Conservation (phyloP, 139 green algal species). For the Astrephomene gubernaculifera region DNA sequence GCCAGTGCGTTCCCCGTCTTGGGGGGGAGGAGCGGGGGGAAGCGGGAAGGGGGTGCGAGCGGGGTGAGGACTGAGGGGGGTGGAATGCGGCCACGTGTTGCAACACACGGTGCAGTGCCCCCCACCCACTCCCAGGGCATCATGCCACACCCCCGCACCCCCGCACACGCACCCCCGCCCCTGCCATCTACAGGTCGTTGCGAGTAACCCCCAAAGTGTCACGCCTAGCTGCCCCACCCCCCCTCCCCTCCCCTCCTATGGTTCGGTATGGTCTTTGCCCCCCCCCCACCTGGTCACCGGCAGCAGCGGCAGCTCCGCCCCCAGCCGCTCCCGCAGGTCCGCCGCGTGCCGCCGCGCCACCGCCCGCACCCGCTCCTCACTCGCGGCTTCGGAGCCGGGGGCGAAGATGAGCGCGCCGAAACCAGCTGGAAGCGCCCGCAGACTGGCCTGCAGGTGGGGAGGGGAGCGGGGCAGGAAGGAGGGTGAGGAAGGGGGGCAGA, state of each 20-base stretch:
- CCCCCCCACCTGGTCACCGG: conserved; percentile 64
- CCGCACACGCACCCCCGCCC: neutral
- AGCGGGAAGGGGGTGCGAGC: too few relatives aligned
- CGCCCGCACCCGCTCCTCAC: conserved; percentile 51
- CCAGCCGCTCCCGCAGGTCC: conserved; percentile 59
- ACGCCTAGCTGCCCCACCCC: neutral
- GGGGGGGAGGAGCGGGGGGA: too few relatives aligned
- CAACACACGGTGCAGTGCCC: too few relatives aligned
- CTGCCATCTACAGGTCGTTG: too few relatives aligned
- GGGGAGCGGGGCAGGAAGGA: neutral
- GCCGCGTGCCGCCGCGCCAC: conserved; percentile 28
- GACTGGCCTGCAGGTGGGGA: conserved; percentile 31
- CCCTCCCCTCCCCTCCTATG: neutral
- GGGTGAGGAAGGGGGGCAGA: too few relatives aligned
- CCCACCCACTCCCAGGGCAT: too few relatives aligned
- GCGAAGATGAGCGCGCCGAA: conserved; percentile 62
- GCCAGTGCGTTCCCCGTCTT: too few relatives aligned
- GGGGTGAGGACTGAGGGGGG: too few relatives aligned
- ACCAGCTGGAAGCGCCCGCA: conserved; percentile 61
- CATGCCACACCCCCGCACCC: neutral
- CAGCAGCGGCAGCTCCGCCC: conserved; percentile 63
- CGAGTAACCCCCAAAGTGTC: too few relatives aligned
- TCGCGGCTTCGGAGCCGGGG: neutral
- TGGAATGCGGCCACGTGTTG: too few relatives aligned
- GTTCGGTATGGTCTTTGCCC: too few relatives aligned